A percentile compares a stretch with the other conserved stretches of the same genome.
Evolutionary conservation across 2,329 filamentous ascomycete species (phyloP).

Genomic region (Fusarium abutilonis): DNA sequence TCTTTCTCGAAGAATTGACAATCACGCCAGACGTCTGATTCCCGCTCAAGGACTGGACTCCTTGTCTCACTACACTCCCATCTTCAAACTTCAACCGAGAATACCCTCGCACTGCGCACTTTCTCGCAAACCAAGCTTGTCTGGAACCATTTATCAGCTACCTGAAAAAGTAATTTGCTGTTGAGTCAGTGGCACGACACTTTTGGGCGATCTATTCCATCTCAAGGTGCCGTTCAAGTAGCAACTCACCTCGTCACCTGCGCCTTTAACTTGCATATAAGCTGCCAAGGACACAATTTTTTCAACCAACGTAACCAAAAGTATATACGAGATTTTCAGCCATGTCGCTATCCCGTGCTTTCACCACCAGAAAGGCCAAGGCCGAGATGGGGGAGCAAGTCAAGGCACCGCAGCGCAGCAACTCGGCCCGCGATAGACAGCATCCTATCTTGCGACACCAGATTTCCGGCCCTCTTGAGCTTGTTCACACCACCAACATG

Average conservation of each 20-base stretch:
- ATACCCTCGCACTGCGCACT: conserved; percentile 20
- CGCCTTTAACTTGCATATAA: conserved; percentile 16
- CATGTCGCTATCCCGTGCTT: conserved; percentile 72
- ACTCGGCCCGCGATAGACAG: conserved; percentile 58
- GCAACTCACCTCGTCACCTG: conserved; percentile 8
- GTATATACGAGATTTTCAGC: conserved; percentile 27
- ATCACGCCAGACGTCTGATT: conserved; percentile 28
- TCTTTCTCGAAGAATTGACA: conserved; percentile 33
- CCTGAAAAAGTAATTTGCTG: conserved; percentile 20
- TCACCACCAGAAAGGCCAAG: conserved; percentile 75
- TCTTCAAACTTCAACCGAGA: conserved; percentile 18
- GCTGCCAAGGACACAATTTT: conserved; percentile 4
- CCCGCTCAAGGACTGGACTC: conserved; percentile 44
- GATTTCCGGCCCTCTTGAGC: conserved; percentile 87
- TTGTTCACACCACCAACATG: conserved; percentile 96
- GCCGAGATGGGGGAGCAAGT: conserved; percentile 56
- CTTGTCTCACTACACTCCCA: conserved; percentile 36
- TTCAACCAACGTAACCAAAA: conserved; percentile 13
- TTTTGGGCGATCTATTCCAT: conserved; percentile 10
- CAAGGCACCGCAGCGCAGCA: conserved; percentile 59
- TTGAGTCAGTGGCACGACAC: conserved; percentile 38
- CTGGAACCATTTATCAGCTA: conserved; percentile 25
- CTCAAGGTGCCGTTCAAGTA: conserved; percentile 17
- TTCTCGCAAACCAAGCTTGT: conserved; percentile 25
- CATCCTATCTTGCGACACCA: conserved; percentile 65